These are phyloP conservation scores for Wickerhamomyces bisporus DNA, from an alignment of 805 yeast genomes.

Conservation along the genomic window DNA sequence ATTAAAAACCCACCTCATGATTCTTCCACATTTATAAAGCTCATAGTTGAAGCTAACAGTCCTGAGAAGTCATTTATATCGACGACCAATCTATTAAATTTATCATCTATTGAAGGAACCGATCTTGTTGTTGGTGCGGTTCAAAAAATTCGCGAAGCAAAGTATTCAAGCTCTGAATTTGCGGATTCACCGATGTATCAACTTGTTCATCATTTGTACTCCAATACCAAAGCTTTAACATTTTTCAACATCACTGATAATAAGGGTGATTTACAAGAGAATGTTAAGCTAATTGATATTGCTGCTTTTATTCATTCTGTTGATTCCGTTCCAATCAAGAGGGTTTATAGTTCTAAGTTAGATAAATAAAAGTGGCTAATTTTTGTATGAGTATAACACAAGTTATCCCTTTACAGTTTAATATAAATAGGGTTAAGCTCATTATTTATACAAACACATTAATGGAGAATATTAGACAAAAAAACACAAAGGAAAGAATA, in stretches of 20 bases:
- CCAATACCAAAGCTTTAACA: constrained; percentile 32
- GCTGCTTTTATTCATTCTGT: constrained; percentile 8
- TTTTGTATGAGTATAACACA: too few species aligned
- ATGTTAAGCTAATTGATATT: constrained; percentile 15
- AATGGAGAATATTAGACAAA: too few species aligned
- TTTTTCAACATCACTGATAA: constrained; percentile 25
- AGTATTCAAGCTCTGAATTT: constrained; percentile 13
- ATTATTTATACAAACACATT: too few species aligned
- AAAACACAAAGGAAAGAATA: neutral
- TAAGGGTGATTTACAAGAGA: constrained; percentile 9
- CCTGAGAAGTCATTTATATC: constrained; percentile 8
- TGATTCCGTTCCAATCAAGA: constrained; percentile 12
- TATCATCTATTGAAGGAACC: neutral
- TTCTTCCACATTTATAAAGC: constrained; percentile 4
- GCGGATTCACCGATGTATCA: constrained; percentile 15
- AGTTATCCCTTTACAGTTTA: too few species aligned
- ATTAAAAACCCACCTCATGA: neutral
- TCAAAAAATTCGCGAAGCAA: constrained; percentile 7
- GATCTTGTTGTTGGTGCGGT: constrained; percentile 3
- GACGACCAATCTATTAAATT: constrained; percentile 6
- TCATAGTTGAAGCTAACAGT: constrained; percentile 7
- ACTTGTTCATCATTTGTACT: constrained; percentile 19
- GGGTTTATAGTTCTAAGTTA: constrained; percentile 10
- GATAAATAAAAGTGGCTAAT: too few species aligned
- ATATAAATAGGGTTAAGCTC: too few species aligned